A percentile compares a stretch with the other conserved stretches of the same genome.
Conservation (phyloP, 805 yeast species). For the Pichia occidentalis region DNA sequence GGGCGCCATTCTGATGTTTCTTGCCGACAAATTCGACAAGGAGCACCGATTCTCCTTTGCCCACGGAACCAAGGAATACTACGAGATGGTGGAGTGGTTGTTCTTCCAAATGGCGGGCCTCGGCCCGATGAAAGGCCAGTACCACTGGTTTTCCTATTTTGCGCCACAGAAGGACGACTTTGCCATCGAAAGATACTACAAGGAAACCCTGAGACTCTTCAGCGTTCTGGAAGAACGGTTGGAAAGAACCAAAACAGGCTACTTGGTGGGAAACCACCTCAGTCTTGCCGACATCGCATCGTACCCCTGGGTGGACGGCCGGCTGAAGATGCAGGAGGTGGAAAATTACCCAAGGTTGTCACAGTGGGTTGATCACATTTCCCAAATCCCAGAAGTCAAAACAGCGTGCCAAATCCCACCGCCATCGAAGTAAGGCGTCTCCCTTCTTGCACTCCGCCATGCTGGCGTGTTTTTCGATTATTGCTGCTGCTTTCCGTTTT, state of each 20-base stretch:
- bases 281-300: slow-evolving; percentile 53
- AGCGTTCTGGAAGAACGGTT: slow-evolving; percentile 49
- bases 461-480: neutral
- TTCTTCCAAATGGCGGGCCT: slow-evolving; percentile 53
- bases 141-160: slow-evolving; percentile 37
- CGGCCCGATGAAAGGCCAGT: slow-evolving; percentile 63
- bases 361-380: slow-evolving; percentile 35
- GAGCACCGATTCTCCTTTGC: slow-evolving; percentile 41
- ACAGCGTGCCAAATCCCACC: slow-evolving; percentile 24
- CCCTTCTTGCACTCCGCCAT: no score
- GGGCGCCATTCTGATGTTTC: slow-evolving; percentile 54
- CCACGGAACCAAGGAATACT: slow-evolving; percentile 38
- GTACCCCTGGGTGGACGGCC: slow-evolving; percentile 39
- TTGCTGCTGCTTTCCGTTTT: neutral
- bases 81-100: slow-evolving; percentile 46
- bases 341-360: slow-evolving; percentile 34
- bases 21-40: slow-evolving; percentile 55
- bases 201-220: slow-evolving; percentile 47
- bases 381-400: slow-evolving; percentile 29
- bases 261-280: slow-evolving; percentile 52
- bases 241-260: slow-evolving; percentile 42
- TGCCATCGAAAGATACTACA: slow-evolving; percentile 44
- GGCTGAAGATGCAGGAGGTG: slow-evolving; percentile 12
- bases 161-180: slow-evolving; percentile 49
- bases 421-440: no score